These are phyloP conservation scores for Coemansia sp. DNA, from an alignment of 371 early-diverging fungal species.

Conservation along the genomic window DNA sequence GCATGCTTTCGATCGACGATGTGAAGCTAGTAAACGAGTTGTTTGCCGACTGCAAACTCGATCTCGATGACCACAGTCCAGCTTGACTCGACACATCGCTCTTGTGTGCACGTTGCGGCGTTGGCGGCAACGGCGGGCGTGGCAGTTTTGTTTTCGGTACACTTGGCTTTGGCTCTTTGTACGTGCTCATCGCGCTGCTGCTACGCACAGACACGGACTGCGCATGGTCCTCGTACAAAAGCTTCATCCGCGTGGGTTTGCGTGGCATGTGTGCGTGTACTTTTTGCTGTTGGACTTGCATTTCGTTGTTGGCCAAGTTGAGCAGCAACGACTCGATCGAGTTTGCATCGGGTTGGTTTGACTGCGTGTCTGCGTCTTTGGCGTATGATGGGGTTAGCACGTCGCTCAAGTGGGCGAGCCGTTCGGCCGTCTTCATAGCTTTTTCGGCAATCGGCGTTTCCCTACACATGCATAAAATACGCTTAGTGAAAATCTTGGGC, in stretches of 20 bases:
- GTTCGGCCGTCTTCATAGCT: slow-evolving; percentile 48
- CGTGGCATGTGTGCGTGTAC: slow-evolving; percentile 48
- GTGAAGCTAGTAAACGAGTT: slow-evolving; percentile 26
- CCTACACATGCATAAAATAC: slow-evolving; percentile 18
- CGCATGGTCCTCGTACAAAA: slow-evolving; percentile 47
- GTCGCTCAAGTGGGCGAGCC: slow-evolving; percentile 48
- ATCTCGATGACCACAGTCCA: slow-evolving; percentile 32
- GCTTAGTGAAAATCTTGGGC: neutral
- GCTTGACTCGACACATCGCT: slow-evolving; percentile 26
- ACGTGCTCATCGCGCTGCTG: slow-evolving; percentile 17
- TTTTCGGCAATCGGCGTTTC: slow-evolving; percentile 18
- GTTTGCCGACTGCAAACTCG: slow-evolving; percentile 6
- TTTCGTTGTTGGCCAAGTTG: slow-evolving; percentile 51
- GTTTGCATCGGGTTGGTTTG: slow-evolving; percentile 14
- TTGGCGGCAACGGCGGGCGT: slow-evolving; percentile 9
- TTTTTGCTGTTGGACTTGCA: slow-evolving; percentile 51
- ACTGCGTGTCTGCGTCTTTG: slow-evolving; percentile 3
- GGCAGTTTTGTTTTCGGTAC: neutral
- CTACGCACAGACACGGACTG: slow-evolving; percentile 27
- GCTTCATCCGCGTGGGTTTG: slow-evolving; percentile 50
- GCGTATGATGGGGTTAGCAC: slow-evolving; percentile 45
- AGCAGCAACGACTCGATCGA: slow-evolving; percentile 49
- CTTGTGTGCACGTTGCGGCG: slow-evolving; percentile 11
- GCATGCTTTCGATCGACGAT: slow-evolving; percentile 50
- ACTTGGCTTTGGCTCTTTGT: neutral